Base-by-base conservation (phyloP, 225 moss, liverwort and hornwort species). In the Asterella californica region DNA sequence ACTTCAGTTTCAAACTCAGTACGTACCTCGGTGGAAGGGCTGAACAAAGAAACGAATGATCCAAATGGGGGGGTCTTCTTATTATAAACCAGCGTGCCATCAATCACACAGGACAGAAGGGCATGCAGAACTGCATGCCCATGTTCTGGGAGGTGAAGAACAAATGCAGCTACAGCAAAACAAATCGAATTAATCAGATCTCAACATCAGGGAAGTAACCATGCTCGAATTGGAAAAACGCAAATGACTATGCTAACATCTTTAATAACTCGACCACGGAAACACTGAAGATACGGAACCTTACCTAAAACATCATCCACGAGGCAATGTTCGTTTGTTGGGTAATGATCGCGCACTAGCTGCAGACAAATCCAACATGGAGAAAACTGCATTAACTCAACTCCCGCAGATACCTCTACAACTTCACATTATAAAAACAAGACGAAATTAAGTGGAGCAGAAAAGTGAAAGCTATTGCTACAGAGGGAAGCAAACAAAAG, bases 271-370 rank as follows among this genome's bases (percentile, higher is more conserved):
- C 15, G 27, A 38, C n/a, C 25, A 70, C 37, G 22, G 17, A 70
- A n/a, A 70, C 4, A 70, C 9, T 21, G 42, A 7, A 79, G 34
- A 0, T 1, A 49, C 5, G 33, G 50, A 18, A 53, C 12, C 14
- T 77, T 52, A 88, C 88, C 88, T 76, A 88, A 72, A 22, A 88
- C 86, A 61, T 88, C 82, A 67, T 88, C 88, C 57, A 88, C 47
- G 49, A 88, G 84, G 75, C 82, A 82, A 38, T 27, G 69, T 53
- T 86, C 84, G 49, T 77, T 72, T 37, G 73, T 84, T 71, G 88
- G 88, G 76, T 86, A 88, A 52, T 86, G 86, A 62, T 76, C 70
- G n/a, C 88, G 86, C 38, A 88, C 88, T 61, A 86, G 80, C 88
- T 88, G 88, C 75, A 82, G 15, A 59, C 14, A 47, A 57, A n/a